Conservation (phyloP, 768 basidiomycete species). For the Cystofilobasidium macerans region DNA sequence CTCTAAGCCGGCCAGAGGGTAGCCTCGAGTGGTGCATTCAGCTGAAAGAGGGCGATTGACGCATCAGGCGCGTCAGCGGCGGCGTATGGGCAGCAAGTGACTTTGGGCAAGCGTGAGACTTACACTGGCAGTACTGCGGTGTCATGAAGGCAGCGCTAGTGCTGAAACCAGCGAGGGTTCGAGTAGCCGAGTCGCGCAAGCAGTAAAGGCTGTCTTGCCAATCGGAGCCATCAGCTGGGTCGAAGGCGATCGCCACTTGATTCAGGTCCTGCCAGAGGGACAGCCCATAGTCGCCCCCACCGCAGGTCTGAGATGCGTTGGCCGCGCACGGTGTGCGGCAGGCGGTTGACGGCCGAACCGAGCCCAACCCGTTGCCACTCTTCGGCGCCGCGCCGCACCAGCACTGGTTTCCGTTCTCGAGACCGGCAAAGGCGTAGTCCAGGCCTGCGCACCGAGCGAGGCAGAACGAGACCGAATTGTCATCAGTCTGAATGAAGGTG, state of each 20-base stretch:
- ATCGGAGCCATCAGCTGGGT: neutral
- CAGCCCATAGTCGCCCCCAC: neutral
- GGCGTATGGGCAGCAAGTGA: neutral
- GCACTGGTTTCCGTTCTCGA: neutral
- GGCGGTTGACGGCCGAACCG: neutral
- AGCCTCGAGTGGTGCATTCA: neutral
- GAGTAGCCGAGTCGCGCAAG: neutral
- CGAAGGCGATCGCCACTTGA: neutral
- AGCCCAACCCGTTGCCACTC: neutral
- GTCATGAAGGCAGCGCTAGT: neutral
- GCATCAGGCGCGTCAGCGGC: neutral
- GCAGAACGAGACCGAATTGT: slow-evolving; percentile 7
- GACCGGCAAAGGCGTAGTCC: slow-evolving; percentile 6
- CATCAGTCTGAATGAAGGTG: neutral
- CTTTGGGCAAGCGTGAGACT: neutral
- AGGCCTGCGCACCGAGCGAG: neutral
- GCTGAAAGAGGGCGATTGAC: neutral
- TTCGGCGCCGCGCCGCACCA: neutral
- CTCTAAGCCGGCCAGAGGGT: neutral
- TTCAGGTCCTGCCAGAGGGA: neutral
- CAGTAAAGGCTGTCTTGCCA: neutral
- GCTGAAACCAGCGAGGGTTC: neutral
- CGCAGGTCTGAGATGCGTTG: neutral
- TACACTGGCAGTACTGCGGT: neutral
- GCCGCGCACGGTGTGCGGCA: neutral